Percentiles rank a stretch among this genome's conserved stretches.
Conservation (phyloP, 169 alveolate species). For the Babesia caballi region DNA sequence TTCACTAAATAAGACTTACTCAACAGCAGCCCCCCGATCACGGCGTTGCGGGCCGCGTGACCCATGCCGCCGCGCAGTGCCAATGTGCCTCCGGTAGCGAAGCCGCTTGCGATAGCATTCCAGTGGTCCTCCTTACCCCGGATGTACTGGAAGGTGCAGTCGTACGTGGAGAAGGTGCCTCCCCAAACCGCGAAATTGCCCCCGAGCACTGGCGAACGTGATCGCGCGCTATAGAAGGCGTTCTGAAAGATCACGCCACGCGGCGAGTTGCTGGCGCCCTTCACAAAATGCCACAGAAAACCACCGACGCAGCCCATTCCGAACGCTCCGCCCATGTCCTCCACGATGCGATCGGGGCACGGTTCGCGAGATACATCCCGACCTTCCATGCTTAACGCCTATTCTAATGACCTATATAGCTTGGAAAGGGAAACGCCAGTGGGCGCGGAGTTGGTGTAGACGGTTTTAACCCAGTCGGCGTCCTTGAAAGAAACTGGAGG, state of each 20-base stretch:
- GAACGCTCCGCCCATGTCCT: slow-evolving; percentile 95
- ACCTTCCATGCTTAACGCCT: slow-evolving; percentile 61
- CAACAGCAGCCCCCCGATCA: slow-evolving; percentile 86
- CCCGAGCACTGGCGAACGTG: slow-evolving; percentile 92
- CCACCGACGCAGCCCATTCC: slow-evolving; percentile 96
- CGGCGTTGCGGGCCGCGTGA: slow-evolving; percentile 84
- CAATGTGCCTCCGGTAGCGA: slow-evolving; percentile 91
- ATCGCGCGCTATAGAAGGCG: slow-evolving; percentile 89
- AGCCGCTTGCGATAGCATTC: slow-evolving; percentile 92
- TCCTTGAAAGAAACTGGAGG: no score
- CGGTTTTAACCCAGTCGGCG: no score
- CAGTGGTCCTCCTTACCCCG: slow-evolving; percentile 93
- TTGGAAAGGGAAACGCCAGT: no score
- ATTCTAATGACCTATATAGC: no score
- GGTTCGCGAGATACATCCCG: slow-evolving; percentile 90
- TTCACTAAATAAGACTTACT: slow-evolving; percentile 64
- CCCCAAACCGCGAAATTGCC: slow-evolving; percentile 97
- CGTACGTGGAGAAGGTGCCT: slow-evolving; percentile 91
- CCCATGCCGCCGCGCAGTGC: slow-evolving; percentile 87
- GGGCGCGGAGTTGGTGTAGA: no score
- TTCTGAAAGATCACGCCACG: slow-evolving; percentile 83
- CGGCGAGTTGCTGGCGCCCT: slow-evolving; percentile 91
- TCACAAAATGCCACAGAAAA: slow-evolving; percentile 88
- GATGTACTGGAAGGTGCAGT: slow-evolving; percentile 87
- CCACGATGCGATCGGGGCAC: slow-evolving; percentile 94